Base-by-base conservation (phyloP, 164 flowering plant genomes). In the Magnolia changhungtana region DNA sequence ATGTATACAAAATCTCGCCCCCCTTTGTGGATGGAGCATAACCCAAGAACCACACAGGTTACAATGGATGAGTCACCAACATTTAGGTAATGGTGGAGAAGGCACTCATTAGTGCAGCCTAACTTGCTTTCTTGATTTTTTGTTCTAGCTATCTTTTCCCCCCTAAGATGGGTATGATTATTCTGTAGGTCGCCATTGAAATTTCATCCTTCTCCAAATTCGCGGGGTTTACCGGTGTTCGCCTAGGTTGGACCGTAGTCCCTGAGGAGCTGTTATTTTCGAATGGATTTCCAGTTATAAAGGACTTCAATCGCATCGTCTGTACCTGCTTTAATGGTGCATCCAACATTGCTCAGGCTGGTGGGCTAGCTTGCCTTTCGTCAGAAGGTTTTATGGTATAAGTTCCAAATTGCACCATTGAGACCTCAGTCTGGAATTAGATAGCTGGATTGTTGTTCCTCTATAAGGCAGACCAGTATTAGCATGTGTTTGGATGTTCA, bases 201-300 rank as follows among this genome's bases (percentile, higher is more conserved):
- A 78, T 88, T 45, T 88, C 93, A 8, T 91, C 96, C 24, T 90
- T 90, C 85, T 89, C 92, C 61, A 91, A 91, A 65, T 88, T 84
- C 75, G 93, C 91, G 50, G 96, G 96, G 14, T 91, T 90, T 81
- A 91, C 96, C 0, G 96, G 96, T 0, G 87, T 91, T 52, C 89
- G 96, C 63, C 90, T 91, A 49, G 93, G 93, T 3, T 91, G 96
- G 96, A 91, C 96, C 1, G 90, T 89, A 61, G 89, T 91, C 14
- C 93, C 93, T 9, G 85, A 89, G 49, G 86, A 87, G 81, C 82
- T 91, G 2, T n/a, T 63, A 4, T 91, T 77, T 72, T 82, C 92
- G 7, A 86, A 91, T 80, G 91, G 91, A n/a, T 85, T 75, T 77
- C 91, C 92, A 0, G 86, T 91, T 29, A 82, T 87, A 65, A 80